A percentile compares a stretch with the other conserved stretches of the same genome.
These are phyloP conservation scores for Benincasa hispida DNA, from an alignment of 306 rosid species.

Conservation along the genomic window DNA sequence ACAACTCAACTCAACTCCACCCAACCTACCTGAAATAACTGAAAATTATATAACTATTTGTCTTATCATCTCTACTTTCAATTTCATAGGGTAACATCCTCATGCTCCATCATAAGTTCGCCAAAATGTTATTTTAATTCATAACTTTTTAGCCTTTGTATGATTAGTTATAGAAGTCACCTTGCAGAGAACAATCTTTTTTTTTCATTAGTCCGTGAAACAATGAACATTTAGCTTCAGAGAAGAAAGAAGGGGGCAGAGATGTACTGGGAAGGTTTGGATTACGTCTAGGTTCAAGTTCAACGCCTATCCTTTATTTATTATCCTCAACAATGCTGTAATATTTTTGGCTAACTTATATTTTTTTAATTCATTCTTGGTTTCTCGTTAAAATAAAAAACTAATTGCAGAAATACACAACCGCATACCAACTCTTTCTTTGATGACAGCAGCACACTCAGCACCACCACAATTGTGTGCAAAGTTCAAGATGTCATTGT, in stretches of 20 bases:
- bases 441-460: conserved; percentile 56
- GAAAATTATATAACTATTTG: neutral
- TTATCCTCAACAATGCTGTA: neutral
- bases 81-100: neutral
- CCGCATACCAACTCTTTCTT: conserved; percentile 63
- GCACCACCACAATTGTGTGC: conserved; percentile 54
- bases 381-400: neutral
- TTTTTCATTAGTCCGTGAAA: neutral
- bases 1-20: neutral
- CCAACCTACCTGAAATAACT: neutral
- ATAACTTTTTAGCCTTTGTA: neutral
- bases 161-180: neutral
- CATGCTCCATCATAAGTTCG: neutral
- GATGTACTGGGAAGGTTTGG: neutral
- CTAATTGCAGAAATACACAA: neutral
- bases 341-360: neutral
- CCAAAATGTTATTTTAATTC: neutral
- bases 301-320: neutral
- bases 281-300: neutral
- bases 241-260: neutral
- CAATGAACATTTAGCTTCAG: neutral
- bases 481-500: conserved; percentile 45
- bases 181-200: neutral
- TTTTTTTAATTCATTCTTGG: neutral
- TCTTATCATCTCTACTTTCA: neutral